Evolutionary conservation across 106 monocot genomes (phyloP), one percentile per base, ranked within the genome.

Genomic region (Narthecium ossifragum): DNA sequence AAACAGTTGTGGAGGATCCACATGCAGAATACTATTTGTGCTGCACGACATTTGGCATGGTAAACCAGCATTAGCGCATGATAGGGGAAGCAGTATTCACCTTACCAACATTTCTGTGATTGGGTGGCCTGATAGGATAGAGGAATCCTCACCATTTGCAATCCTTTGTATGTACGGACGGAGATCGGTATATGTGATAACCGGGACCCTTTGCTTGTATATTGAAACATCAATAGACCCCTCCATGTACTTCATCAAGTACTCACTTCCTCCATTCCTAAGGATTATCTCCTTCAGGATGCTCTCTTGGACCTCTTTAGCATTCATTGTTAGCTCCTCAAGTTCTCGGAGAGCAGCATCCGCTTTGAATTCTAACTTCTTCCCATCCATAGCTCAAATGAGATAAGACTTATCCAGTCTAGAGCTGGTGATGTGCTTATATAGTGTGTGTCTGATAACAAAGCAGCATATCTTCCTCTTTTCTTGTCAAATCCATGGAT

Each of bases 151-250:
- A 14, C 81, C 76, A 72, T 72, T 68, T 2, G 76, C 67, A 39
- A 81, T 77, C 31, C 81, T 71, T 26, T 64, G 72, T n/a, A 81
- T 72, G 61, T 77, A 80, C 13, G 80, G 80, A 4, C 31, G 72
- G 53, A 85, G 37, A 12, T 20, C 64, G 11, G 64, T 54, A 38
- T 85, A 85, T 1, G 65, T 74, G 46, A 80, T 70, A 34, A 85
- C 66, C 0, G 85, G 85, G 33, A 85, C 80, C 37, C n/a, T 55
- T 11, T 54, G 34, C 70, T 77, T 77, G 66, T 64, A 85, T 26
- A 25, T 56, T 13, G 12, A 37, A 14, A 51, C 45, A 46, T 77
- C 73, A 5, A 55, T 60, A 33, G 62, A 64, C 14, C 80, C 85
- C 17, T 70, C n/a, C 72, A 80, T 69, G 64, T 67, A 64, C 49